Evolutionary conservation across 1,139 yeast genomes (phyloP).

Genomic region (Debaryomyces sp.): DNA sequence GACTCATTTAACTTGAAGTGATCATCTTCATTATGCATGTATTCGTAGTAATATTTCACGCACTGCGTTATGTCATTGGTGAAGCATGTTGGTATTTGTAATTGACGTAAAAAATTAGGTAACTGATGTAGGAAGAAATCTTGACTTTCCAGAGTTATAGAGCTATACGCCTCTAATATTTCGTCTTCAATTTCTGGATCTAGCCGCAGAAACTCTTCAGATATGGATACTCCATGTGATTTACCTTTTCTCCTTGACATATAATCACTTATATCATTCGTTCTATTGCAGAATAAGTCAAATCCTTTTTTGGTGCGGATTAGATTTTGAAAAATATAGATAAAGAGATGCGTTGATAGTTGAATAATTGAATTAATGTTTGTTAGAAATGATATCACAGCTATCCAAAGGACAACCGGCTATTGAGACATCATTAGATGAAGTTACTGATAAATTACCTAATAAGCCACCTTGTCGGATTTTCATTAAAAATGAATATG

Average conservation of each 20-base stretch:
- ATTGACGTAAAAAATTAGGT: conserved; percentile 24
- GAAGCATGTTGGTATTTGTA: conserved; percentile 38
- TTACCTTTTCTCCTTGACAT: conserved; percentile 1
- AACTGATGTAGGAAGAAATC: conserved; percentile 36
- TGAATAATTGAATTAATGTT: neutral
- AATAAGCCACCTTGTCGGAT: conserved; percentile 48
- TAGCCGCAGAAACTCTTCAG: conserved; percentile 18
- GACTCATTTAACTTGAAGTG: conserved; percentile 11
- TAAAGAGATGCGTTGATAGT: neutral
- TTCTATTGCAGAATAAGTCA: neutral
- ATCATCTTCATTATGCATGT: conserved; percentile 15
- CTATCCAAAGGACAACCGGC: conserved; percentile 24
- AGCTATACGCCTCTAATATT: conserved; percentile 32
- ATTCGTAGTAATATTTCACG: conserved; percentile 39
- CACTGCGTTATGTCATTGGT: conserved; percentile 34
- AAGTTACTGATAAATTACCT: conserved; percentile 34
- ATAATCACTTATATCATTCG: neutral
- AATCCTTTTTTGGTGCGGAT: neutral
- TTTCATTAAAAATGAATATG: conserved; percentile 60
- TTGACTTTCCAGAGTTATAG: conserved; percentile 24
- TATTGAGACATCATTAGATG: conserved; percentile 46
- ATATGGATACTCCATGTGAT: neutral
- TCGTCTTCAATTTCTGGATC: conserved; percentile 33
- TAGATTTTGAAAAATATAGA: neutral
- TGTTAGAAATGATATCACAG: neutral